phyloP scores from a whole-genome alignment of 768 basidiomycete genomes.

The Terana coerulea region DNA sequence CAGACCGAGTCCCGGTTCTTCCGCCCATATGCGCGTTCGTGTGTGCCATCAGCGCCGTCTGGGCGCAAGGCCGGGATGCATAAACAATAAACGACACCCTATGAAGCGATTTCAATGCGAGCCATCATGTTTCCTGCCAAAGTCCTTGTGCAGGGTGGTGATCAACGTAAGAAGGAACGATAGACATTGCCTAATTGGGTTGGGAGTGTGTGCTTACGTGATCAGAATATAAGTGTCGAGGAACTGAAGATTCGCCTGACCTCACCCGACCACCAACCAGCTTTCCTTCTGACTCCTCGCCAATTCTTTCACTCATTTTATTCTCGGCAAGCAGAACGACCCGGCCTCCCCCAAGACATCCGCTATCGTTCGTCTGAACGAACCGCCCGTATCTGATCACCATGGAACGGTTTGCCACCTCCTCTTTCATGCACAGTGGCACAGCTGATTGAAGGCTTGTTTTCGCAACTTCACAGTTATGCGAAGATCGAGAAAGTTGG shows the following conservation, averaged over 20 bases:
- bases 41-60: not conserved
- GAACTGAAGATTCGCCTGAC: not conserved
- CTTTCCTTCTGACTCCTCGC: not conserved
- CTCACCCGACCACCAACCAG: conserved; percentile 1
- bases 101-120: not conserved
- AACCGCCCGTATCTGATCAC: conserved; percentile 1
- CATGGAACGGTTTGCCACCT: conserved; percentile 24
- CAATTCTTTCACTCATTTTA: not conserved
- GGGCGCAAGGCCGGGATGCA: not conserved
- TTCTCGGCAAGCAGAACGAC: not conserved
- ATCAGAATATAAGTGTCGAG: conserved; percentile 7
- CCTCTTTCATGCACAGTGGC: conserved; percentile 14
- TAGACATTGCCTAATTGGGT: not conserved
- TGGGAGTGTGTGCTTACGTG: conserved; percentile 8
- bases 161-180: not conserved
- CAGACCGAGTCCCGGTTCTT: not conserved
- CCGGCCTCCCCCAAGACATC: not conserved
- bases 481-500: conserved; percentile 98
- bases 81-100: not conserved
- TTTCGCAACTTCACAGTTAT: conserved; percentile 51
- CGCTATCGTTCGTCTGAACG: not conserved
- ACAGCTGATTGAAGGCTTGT: conserved; percentile 3
- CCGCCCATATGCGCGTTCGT: not conserved
- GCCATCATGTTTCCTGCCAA: not conserved
- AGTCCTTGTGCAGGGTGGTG: not conserved